Percentiles rank a stretch among this genome's conserved stretches.
These are phyloP conservation scores for Colletotrichum scovillei DNA, from an alignment of 2,329 filamentous ascomycete species.

Conservation along the genomic window DNA sequence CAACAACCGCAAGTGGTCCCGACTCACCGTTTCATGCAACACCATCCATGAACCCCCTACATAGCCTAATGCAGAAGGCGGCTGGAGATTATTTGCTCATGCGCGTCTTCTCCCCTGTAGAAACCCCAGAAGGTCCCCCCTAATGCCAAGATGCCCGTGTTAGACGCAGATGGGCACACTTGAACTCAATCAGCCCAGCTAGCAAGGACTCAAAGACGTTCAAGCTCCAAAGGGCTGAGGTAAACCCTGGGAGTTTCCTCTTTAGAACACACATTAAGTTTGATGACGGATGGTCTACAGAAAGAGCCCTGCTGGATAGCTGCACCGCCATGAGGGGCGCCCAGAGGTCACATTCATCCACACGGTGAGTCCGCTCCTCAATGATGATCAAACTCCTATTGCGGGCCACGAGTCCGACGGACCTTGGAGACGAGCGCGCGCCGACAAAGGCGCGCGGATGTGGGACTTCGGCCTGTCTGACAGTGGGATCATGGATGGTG, in stretches of 20 bases:
- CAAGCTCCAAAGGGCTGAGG: conserved; percentile 25
- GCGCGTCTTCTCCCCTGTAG: neutral
- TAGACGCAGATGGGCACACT: conserved; percentile 12
- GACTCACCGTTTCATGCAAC: conserved; percentile 30
- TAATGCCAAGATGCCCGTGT: conserved; percentile 6
- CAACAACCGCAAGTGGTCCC: conserved; percentile 10
- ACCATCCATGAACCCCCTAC: neutral
- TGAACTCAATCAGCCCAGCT: conserved; percentile 14
- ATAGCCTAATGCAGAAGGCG: conserved; percentile 6
- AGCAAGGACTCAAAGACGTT: conserved; percentile 2
- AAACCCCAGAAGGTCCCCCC: neutral
- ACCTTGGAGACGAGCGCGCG: neutral
- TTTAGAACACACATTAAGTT: neutral
- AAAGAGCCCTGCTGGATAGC: neutral
- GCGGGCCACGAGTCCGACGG: neutral
- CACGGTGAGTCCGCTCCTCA: conserved; percentile 5
- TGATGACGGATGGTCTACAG: conserved; percentile 18
- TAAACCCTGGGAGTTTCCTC: neutral
- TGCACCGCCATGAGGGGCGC: conserved; percentile 31
- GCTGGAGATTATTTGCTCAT: conserved; percentile 3
- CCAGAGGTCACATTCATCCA: conserved; percentile 31
- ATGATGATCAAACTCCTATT: conserved; percentile 26
- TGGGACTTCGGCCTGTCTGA: neutral
- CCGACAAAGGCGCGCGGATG: neutral
- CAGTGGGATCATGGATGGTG: conserved; percentile 16